Percentiles rank a stretch among this genome's conserved stretches.
Evolutionary conservation across 768 basidiomycete genomes (phyloP).

Genomic region (Pholiota microspora): DNA sequence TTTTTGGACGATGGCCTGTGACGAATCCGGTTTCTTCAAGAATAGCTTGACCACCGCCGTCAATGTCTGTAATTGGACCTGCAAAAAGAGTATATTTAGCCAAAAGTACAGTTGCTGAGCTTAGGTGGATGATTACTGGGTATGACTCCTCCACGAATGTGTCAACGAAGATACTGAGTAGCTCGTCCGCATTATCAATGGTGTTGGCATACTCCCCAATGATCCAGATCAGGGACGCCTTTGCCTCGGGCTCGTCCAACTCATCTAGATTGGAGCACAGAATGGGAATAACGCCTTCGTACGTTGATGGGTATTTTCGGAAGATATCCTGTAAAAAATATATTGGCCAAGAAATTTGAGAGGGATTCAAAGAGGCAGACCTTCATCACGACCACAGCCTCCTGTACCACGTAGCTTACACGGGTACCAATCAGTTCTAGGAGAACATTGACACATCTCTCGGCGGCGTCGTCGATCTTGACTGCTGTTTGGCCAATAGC

Average conservation of each 20-base stretch:
- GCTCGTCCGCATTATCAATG: slow-evolving; percentile 95
- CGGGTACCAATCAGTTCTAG: slow-evolving; percentile 90
- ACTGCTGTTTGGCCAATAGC: slow-evolving; percentile 97
- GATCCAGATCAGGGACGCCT: slow-evolving; percentile 98
- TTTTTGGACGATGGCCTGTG: slow-evolving; percentile 90
- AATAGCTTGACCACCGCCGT: slow-evolving; percentile 98
- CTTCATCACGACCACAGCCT: slow-evolving; percentile 99
- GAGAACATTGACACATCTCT: slow-evolving; percentile 91
- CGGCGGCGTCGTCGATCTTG: slow-evolving; percentile 90
- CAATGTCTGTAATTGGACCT: slow-evolving; percentile 79
- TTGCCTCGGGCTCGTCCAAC: slow-evolving; percentile 96
- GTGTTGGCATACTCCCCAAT: slow-evolving; percentile 98
- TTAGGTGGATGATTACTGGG: slow-evolving; percentile 49
- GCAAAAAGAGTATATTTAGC: not conserved
- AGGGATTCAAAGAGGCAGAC: slow-evolving; percentile 33
- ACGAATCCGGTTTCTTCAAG: slow-evolving; percentile 90
- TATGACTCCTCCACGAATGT: slow-evolving; percentile 93
- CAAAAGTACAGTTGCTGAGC: not conserved
- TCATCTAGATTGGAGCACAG: slow-evolving; percentile 95
- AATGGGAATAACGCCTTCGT: slow-evolving; percentile 95
- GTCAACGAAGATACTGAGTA: slow-evolving; percentile 88
- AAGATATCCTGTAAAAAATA: slow-evolving; percentile 78
- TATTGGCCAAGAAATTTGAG: not conserved
- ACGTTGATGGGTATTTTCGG: slow-evolving; percentile 93
- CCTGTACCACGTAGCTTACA: slow-evolving; percentile 97